These are phyloP conservation scores for Knoxia roxburghii DNA, from an alignment of 257 asterid species.

Conservation along the genomic window DNA sequence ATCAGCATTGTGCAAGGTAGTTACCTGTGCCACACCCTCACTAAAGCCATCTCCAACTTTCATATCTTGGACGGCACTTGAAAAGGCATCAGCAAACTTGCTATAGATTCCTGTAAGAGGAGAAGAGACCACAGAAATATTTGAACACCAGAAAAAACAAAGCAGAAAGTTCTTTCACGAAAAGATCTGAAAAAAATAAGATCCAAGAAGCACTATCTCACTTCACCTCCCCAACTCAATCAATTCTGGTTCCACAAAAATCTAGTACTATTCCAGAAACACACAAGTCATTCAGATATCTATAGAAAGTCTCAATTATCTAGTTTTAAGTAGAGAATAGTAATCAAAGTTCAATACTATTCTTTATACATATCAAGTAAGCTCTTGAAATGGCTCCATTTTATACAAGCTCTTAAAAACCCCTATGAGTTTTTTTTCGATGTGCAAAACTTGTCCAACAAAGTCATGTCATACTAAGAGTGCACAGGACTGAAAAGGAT, in stretches of 20 bases:
- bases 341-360: background rate
- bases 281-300: background rate
- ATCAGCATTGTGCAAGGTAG: background rate
- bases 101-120: slow-evolving; percentile 65
- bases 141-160: background rate
- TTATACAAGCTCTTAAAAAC: background rate
- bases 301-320: background rate
- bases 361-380: background rate
- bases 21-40: slow-evolving; percentile 88
- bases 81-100: slow-evolving; percentile 67
- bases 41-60: slow-evolving; percentile 93
- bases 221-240: background rate
- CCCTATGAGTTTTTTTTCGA: background rate
- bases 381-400: too few relatives aligned
- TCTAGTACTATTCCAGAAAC: background rate
- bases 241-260: background rate
- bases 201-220: background rate
- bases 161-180: background rate
- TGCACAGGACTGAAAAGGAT: background rate
- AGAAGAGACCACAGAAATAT: slow-evolving; percentile 10
- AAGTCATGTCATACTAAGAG: too few relatives aligned
- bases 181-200: background rate
- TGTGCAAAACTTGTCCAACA: background rate
- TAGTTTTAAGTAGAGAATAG: background rate
- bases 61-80: slow-evolving; percentile 70